Evolutionary conservation across 495 filamentous ascomycete genomes (phyloP).

Genomic region (Aspergillus hancockii): DNA sequence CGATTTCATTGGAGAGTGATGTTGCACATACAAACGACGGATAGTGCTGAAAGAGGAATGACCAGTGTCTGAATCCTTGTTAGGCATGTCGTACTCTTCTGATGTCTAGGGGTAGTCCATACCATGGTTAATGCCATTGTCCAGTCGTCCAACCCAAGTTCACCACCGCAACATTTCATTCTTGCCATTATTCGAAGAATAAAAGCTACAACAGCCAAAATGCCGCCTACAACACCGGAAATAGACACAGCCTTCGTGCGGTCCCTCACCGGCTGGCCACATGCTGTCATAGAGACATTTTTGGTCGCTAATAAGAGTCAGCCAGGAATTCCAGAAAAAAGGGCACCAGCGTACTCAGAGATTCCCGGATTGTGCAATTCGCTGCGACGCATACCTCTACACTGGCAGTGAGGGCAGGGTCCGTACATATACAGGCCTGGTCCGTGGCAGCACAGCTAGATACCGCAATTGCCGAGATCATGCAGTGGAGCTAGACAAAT

Average conservation of each 20-base stretch:
- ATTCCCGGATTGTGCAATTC: conserved; percentile 25
- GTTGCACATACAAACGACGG: conserved; percentile 25
- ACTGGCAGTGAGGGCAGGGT: conserved; percentile 17
- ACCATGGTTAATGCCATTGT: conserved; percentile 35
- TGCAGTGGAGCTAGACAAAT: conserved; percentile 26
- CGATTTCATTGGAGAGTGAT: not conserved
- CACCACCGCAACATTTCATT: conserved; percentile 25
- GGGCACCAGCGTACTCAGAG: conserved; percentile 24
- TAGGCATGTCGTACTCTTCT: not conserved
- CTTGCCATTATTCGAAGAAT: conserved; percentile 31
- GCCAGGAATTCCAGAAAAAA: not conserved
- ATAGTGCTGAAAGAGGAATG: conserved; percentile 28
- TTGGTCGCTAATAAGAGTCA: conserved; percentile 25
- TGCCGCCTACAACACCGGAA: conserved; percentile 23
- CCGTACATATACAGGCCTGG: conserved; percentile 28
- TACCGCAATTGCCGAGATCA: conserved; percentile 22
- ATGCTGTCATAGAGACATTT: conserved; percentile 33
- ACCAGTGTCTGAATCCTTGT: conserved; percentile 16
- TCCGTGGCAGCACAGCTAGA: conserved; percentile 27
- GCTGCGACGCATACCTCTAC: conserved; percentile 24
- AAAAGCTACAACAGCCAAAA: conserved; percentile 29
- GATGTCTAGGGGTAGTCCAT: not conserved
- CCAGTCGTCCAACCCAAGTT: conserved; percentile 34
- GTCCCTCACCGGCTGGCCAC: conserved; percentile 30
- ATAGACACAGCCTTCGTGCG: conserved; percentile 26